Base-by-base conservation (phyloP, 345 rosid species). In the Moringa oleifera region DNA sequence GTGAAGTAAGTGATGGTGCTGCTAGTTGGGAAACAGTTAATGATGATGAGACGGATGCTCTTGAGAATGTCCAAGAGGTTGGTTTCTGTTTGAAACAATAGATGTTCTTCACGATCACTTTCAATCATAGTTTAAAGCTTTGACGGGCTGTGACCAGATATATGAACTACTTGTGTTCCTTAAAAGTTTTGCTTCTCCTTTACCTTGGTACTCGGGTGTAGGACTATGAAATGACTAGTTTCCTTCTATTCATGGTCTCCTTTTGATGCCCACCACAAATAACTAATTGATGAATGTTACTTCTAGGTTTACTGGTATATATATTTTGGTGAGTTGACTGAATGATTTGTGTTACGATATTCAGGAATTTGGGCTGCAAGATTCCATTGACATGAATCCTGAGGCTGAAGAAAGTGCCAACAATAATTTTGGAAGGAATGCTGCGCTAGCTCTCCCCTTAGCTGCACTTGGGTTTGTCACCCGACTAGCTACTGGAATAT, bases 1-100 rank as follows among this genome's bases (percentile, higher is more conserved):
- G 99, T 69, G 97, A 79, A 73, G 75, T 82, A 67, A 89, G 95
- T 68, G 93, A 82, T 77, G 96, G 78, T 78, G 87, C 84, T 69
- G 99, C 93, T 77, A 91, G 98, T 77, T 95, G 99, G 99, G 99
- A 95, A 83, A 95, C 99, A 20, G 77, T 85, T 74, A 62, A 73
- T 67, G 96, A 86, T 71, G 89, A 89, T 71, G 87, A 79, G 65
- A 77, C 67, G 77, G 90, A 71, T 61, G 77, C 75, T 67, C 78
- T 68, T 61, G 95, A 78, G 72, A 78, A 71, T 80, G 68, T 64
- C 63, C 80, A 70, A 77, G 90, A 87, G 99, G 97, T 95, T 78
- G 62, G 84, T 80, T 72, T 66, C 28, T 41, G 47, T 41, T 41
- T 41, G 16, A 41, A 7, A 15, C 47, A 41, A 41, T 41, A 41